Evolutionary conservation across 192 early-diverging fungal species (phyloP).

Genomic region (Entomortierella chlamydospora): DNA sequence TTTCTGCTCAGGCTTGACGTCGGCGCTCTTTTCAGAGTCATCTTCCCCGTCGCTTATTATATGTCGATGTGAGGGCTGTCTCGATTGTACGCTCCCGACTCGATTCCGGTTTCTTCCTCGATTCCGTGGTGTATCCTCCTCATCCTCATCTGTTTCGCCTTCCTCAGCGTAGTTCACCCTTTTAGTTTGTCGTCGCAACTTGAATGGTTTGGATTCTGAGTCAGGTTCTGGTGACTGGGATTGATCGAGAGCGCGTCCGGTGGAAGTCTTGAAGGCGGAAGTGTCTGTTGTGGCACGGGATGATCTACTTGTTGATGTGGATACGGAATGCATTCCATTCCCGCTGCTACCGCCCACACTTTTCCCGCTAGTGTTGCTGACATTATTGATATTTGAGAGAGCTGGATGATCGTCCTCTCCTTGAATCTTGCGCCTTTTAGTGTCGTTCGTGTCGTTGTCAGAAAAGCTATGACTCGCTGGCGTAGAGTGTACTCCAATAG

Average conservation of each 20-base stretch:
- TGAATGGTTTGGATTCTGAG: constrained; percentile 1
- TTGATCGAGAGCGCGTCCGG: not conserved
- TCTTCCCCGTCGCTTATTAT: constrained; percentile 5
- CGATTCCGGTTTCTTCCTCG: constrained; percentile 2
- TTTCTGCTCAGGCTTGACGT: constrained; percentile 10
- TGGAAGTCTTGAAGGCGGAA: not conserved
- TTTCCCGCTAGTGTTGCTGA: not conserved
- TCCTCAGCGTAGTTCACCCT: constrained; percentile 45
- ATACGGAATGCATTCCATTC: not conserved
- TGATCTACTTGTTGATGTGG: not conserved
- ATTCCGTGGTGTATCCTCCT: constrained; percentile 3
- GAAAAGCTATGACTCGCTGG: not conserved
- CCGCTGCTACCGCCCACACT: not conserved
- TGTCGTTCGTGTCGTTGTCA: constrained; percentile 24
- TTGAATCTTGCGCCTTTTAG: constrained; percentile 39
- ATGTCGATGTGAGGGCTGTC: not conserved
- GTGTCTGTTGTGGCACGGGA: not conserved
- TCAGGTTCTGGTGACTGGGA: not conserved
- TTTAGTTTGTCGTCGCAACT: constrained; percentile 9
- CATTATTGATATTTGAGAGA: not conserved
- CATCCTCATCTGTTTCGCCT: constrained; percentile 17
- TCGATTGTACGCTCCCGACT: not conserved
- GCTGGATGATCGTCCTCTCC: not conserved
- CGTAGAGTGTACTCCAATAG: not conserved
- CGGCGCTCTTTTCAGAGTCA: constrained; percentile 15